These are phyloP conservation scores for Gyromitra esculenta DNA, from an alignment of 2,329 filamentous ascomycete species.

Conservation along the genomic window DNA sequence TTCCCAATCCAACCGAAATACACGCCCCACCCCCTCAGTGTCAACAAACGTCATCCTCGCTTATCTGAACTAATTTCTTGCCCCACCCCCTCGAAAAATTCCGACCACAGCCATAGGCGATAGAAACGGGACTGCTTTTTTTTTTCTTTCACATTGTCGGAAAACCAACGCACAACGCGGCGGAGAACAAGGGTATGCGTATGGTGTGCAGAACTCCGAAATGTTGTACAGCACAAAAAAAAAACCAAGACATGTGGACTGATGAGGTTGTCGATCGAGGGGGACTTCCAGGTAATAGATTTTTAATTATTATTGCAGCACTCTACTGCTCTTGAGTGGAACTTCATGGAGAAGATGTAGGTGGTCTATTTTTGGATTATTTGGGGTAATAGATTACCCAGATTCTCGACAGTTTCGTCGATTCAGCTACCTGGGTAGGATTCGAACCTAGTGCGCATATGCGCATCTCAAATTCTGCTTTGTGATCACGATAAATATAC, in stretches of 20 bases:
- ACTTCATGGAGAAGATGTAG: not conserved
- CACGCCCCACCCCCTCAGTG: not conserved
- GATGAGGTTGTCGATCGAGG: not conserved
- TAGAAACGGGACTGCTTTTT: constrained; percentile 33
- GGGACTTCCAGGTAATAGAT: constrained; percentile 2
- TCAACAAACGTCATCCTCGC: constrained; percentile 20
- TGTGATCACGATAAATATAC: not conserved
- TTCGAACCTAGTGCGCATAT: not conserved
- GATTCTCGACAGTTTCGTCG: constrained; percentile 3
- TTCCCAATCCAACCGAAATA: constrained; percentile 7
- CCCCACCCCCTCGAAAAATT: constrained; percentile 8
- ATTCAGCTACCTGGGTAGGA: not conserved
- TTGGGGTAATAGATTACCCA: not conserved
- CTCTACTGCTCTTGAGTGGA: not conserved
- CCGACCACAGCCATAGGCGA: not conserved
- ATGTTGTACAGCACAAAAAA: not conserved
- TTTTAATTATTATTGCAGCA: constrained; percentile 25
- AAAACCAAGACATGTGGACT: not conserved
- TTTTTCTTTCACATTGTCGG: not conserved
- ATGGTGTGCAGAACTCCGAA: not conserved
- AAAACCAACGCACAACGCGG: constrained; percentile 1
- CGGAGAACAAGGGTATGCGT: not conserved
- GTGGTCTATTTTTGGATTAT: not conserved
- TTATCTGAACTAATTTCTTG: constrained; percentile 21
- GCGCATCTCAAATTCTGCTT: not conserved